Conservation (phyloP, 768 basidiomycete species). For the Amanita polypyramis region DNA sequence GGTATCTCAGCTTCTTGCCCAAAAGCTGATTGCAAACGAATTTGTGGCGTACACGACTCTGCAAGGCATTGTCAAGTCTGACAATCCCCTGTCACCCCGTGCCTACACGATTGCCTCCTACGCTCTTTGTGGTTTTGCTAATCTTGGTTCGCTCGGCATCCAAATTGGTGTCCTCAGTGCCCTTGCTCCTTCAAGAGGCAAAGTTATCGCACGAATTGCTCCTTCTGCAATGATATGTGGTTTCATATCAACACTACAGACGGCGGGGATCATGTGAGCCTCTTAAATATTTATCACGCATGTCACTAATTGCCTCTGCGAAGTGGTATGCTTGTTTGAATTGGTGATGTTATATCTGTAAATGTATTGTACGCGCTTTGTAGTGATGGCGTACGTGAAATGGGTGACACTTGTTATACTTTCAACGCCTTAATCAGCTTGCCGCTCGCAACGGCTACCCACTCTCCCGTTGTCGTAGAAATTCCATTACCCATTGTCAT, state of each 20-base stretch:
- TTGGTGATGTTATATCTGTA: background rate
- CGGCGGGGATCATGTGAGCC: constrained; percentile 24
- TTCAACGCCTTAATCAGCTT: constrained; percentile 76
- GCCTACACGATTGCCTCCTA: constrained; percentile 80
- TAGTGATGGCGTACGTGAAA: background rate
- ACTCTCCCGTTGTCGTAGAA: constrained; percentile 69
- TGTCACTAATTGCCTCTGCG: constrained; percentile 13
- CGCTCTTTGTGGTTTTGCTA: constrained; percentile 87
- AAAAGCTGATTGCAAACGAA: constrained; percentile 83
- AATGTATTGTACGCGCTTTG: background rate
- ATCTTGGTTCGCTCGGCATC: constrained; percentile 78
- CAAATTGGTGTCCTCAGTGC: constrained; percentile 47
- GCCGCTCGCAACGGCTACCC: constrained; percentile 78
- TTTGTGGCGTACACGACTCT: constrained; percentile 69
- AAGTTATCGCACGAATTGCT: constrained; percentile 61
- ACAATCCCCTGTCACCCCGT: constrained; percentile 51
- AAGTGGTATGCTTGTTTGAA: constrained; percentile 23
- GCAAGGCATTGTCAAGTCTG: constrained; percentile 32
- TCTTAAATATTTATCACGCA: background rate
- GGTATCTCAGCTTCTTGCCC: constrained; percentile 74
- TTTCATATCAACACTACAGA: constrained; percentile 27
- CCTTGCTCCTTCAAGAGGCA: constrained; percentile 43
- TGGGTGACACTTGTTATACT: constrained; percentile 35
- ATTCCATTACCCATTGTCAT: constrained; percentile 69
- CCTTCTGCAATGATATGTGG: constrained; percentile 34